Evolutionary conservation across 73 alveolate genomes (phyloP), one percentile per base, ranked within the genome.

Genomic region (Paramecium sexaurelia): DNA sequence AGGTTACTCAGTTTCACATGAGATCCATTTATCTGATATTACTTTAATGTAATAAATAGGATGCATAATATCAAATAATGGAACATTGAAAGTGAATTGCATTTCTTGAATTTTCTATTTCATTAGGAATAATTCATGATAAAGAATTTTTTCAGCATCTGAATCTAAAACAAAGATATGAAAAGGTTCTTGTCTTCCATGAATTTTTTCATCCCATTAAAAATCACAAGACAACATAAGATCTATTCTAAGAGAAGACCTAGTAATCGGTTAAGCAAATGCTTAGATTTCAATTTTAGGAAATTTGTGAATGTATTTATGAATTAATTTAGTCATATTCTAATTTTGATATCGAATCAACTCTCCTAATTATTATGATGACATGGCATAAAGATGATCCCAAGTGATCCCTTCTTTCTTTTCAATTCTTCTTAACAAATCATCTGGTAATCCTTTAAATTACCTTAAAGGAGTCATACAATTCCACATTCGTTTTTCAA

Each of bases 381-480:
- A 84, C 94, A 92, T 84, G 7, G 78, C 91, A 27, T 93, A 67
- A 17, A 78, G 67, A 84, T 84, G 94, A 22, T 85, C 92, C 87
- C 90, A 94, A 15, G 92, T 69, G 22, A 94, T 35, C 55, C 94
- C 87, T 47, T 92, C 97, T 3, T 92, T 92, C 55, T 92, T 92
- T 95, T 98, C 99, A 22, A 96, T 93, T 92, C 97, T 97, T 86
- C 98, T 95, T 37, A 97, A 91, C 17, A 98, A 91, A 45, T 94
- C 97, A 68, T 96, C 99, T 0, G 97, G 98, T 85, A 84, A 92
- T 88, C 87, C 97, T 89, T 97, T 96, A 94, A 98, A 99, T 93
- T 99, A 98, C 56, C 99, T 96, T 89, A 99, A 91, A 5, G 99
- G 99, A 7, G 99, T 97, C 99, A 98, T 98, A n/a, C 98, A 94